Evolutionary conservation across 495 filamentous ascomycete genomes (phyloP).

Genomic region (Neurospora hispaniola): DNA sequence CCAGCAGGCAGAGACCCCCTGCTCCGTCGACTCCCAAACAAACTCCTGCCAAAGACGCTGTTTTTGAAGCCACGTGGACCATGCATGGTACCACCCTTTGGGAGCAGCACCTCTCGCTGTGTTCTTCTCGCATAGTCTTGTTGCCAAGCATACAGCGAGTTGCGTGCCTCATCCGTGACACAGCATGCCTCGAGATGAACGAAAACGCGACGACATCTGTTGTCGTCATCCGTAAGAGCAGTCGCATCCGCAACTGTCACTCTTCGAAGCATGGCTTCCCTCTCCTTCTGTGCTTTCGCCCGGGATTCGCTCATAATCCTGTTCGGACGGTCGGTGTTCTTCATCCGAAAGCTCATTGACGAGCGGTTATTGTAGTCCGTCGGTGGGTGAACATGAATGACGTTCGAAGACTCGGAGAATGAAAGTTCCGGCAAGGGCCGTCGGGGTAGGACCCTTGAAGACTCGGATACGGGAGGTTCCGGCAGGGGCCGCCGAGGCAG

Average conservation of each 20-base stretch:
- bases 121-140: conserved; percentile 29
- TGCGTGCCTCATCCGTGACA: conserved; percentile 35
- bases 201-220: conserved; percentile 37
- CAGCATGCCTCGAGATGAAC: conserved; percentile 37
- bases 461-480: background rate
- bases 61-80: background rate
- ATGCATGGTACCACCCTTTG: conserved; percentile 23
- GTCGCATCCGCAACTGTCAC: background rate
- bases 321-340: background rate
- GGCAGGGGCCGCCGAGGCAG: background rate
- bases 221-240: conserved; percentile 28
- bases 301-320: background rate
- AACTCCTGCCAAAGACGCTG: background rate
- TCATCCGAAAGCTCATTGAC: background rate
- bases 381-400: background rate
- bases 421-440: background rate
- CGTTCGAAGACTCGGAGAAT: background rate
- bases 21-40: background rate
- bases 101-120: conserved; percentile 17
- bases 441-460: background rate
- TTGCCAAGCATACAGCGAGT: conserved; percentile 38
- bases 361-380: no score
- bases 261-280: background rate
- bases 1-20: background rate
- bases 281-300: background rate